A percentile compares a stretch with the other conserved stretches of the same genome.
Evolutionary conservation across 345 rosid species (phyloP).

Genomic region (Mercurialis annua): DNA sequence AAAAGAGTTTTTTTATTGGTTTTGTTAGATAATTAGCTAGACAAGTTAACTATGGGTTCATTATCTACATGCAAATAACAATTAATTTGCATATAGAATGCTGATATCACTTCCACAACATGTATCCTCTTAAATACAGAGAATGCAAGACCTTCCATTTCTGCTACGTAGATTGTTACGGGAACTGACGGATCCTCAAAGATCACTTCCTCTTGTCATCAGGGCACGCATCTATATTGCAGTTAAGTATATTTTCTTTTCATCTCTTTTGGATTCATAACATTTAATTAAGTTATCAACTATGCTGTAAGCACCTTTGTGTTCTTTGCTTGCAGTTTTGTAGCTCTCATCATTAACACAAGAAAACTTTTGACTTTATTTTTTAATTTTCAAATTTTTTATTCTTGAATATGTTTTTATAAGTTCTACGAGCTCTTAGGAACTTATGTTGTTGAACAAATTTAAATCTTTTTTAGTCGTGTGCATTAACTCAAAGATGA

Average conservation of each 20-base stretch:
- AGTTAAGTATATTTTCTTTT: conserved; percentile 64
- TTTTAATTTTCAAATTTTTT: not conserved
- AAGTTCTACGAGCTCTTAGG: no score
- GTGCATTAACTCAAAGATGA: not conserved
- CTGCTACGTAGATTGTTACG: conserved; percentile 66
- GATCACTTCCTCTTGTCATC: conserved; percentile 85
- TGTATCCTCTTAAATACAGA: conserved; percentile 34
- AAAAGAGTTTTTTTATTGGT: not conserved
- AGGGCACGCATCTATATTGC: conserved; percentile 74
- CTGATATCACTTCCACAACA: not conserved
- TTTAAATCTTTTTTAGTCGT: no score
- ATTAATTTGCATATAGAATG: not conserved
- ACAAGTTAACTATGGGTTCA: not conserved
- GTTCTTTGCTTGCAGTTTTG: not conserved
- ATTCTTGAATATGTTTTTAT: not conserved
- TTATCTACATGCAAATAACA: not conserved
- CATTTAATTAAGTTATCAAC: conserved; percentile 53
- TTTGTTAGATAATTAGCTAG: not conserved
- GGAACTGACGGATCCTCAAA: conserved; percentile 75
- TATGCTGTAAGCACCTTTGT: not conserved
- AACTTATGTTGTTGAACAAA: no score
- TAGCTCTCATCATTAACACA: not conserved
- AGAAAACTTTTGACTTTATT: not conserved
- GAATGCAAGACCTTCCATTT: conserved; percentile 93
- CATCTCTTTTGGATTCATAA: no score